Conservation (phyloP, 371 early-diverging fungal genomes). For the Blastocladiella emersonii region DNA sequence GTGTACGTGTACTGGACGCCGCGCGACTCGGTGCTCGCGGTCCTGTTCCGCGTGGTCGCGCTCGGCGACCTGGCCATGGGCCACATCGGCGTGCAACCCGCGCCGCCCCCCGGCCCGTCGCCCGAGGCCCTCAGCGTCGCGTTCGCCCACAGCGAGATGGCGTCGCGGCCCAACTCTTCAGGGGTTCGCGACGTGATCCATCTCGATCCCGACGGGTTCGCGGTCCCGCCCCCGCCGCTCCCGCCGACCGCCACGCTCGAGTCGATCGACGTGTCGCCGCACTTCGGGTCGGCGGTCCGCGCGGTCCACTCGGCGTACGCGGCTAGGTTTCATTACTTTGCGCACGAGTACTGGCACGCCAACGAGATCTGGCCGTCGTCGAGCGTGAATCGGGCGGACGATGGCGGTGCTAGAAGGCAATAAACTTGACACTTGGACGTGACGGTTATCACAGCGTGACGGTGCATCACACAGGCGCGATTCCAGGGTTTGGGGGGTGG, state of each 20-base stretch:
- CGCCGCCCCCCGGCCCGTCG: neutral
- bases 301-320: slow-evolving; percentile 2
- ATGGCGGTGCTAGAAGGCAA: no score
- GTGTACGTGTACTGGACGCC: neutral
- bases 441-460: no score
- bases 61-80: neutral
- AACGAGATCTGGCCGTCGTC: no score
- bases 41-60: neutral
- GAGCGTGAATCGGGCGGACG: no score
- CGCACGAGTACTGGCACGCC: neutral
- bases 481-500: no score
- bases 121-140: neutral
- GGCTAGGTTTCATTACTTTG: neutral
- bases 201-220: no score
- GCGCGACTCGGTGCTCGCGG: neutral
- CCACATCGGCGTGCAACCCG: neutral
- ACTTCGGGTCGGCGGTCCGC: neutral
- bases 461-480: no score
- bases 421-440: no score
- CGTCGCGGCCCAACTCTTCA: neutral
- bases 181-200: no score
- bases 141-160: neutral
- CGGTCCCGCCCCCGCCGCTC: neutral
- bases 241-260: neutral
- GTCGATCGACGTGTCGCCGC: neutral